Evolutionary conservation across 352 stramenopile species (phyloP).

Genomic region (Phytophthora rubi): DNA sequence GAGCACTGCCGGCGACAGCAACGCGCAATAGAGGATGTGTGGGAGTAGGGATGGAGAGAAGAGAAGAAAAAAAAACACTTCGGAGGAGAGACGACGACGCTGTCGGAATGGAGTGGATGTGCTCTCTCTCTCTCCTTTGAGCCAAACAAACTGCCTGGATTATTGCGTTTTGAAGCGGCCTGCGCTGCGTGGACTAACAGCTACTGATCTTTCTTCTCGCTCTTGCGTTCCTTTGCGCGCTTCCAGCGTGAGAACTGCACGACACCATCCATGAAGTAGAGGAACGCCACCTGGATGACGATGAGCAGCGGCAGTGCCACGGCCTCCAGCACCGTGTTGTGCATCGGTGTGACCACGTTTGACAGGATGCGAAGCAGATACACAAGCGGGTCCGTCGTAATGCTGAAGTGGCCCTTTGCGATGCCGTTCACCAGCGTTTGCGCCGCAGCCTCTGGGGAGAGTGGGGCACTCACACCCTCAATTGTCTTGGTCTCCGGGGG

Average conservation of each 20-base stretch:
- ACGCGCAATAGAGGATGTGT: constrained; percentile 51
- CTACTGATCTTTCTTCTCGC: constrained; percentile 31
- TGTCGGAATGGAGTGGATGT: constrained; percentile 20
- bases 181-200: constrained; percentile 10
- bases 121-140: constrained; percentile 17
- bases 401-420: constrained; percentile 51
- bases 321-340: constrained; percentile 51
- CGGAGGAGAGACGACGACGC: constrained; percentile 7
- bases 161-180: not conserved
- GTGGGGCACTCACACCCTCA: constrained; percentile 35
- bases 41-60: constrained; percentile 16
- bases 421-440: constrained; percentile 47
- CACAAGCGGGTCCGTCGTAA: constrained; percentile 57
- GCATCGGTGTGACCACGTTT: constrained; percentile 53
- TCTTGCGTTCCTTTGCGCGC: constrained; percentile 21
- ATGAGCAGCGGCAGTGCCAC: constrained; percentile 41
- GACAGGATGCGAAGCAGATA: constrained; percentile 49
- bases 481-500: constrained; percentile 53
- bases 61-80: constrained; percentile 12
- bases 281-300: constrained; percentile 43
- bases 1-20: constrained; percentile 34
- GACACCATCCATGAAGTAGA: constrained; percentile 52
- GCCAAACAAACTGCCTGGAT: constrained; percentile 1
- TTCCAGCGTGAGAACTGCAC: constrained; percentile 42
- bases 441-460: constrained; percentile 40